phyloP scores from a whole-genome alignment of 371 early-diverging fungal species.

The Mucor saturninus region DNA sequence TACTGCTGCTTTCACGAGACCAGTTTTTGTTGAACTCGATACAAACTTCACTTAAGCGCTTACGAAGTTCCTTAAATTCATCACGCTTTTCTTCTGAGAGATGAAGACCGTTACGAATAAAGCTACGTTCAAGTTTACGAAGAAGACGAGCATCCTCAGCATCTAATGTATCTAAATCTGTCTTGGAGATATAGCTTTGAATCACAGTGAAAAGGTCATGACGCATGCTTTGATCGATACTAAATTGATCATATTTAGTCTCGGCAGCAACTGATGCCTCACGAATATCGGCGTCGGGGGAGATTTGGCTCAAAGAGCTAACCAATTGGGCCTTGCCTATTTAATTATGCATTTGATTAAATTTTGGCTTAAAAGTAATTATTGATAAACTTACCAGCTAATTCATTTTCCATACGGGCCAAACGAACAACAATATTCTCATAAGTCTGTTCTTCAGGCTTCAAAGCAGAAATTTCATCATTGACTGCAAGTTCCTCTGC shows the following conservation, averaged over 20 bases:
- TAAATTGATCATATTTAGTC: constrained; percentile 67
- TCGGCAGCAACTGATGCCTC: constrained; percentile 75
- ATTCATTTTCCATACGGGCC: constrained; percentile 55
- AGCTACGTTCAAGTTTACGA: constrained; percentile 65
- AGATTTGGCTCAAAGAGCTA: constrained; percentile 69
- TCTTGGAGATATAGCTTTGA: constrained; percentile 57
- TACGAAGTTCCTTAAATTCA: constrained; percentile 65
- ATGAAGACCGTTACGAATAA: constrained; percentile 73
- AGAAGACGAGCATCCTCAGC: constrained; percentile 73
- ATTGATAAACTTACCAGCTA: constrained; percentile 28
- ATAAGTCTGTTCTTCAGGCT: constrained; percentile 58
- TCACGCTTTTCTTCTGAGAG: constrained; percentile 65
- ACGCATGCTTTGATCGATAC: constrained; percentile 79
- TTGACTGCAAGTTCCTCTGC: constrained; percentile 42
- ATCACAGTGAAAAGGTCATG: constrained; percentile 74
- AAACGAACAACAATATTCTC: constrained; percentile 67
- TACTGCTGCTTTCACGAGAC: constrained; percentile 63
- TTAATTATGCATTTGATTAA: neutral
- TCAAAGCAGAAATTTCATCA: constrained; percentile 56
- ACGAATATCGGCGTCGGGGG: constrained; percentile 69
- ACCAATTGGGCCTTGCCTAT: constrained; percentile 53
- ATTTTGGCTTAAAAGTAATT: neutral
- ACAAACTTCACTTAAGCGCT: constrained; percentile 68
- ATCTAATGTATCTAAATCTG: constrained; percentile 51
- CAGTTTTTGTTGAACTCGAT: constrained; percentile 71